Evolutionary conservation across 2,329 filamentous ascomycete genomes (phyloP).

Genomic region (Chalaropsis ovoidea): DNA sequence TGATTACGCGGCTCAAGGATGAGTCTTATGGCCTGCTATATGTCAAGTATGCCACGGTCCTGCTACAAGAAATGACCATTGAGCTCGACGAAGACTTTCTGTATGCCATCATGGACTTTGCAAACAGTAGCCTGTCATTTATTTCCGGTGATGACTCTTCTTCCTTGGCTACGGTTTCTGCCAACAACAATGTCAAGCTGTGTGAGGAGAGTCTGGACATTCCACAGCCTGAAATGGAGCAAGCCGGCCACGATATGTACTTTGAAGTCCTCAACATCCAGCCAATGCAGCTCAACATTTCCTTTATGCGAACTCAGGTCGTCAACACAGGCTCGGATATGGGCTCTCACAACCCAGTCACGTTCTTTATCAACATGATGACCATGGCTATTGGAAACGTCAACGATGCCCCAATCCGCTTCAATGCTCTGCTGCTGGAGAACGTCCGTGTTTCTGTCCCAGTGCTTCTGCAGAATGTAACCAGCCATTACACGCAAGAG

Average conservation of each 20-base stretch:
- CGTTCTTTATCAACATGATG: conserved; percentile 98
- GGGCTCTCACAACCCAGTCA: conserved; percentile 81
- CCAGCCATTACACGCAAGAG: conserved; percentile 94
- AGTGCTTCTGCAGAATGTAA: conserved; percentile 73
- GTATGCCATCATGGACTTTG: conserved; percentile 88
- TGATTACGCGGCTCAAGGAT: conserved; percentile 90
- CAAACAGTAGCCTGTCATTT: conserved; percentile 73
- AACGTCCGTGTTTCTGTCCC: conserved; percentile 86
- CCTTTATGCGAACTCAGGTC: conserved; percentile 90
- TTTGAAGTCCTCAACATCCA: conserved; percentile 96
- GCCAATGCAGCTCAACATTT: conserved; percentile 94
- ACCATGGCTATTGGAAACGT: conserved; percentile 99
- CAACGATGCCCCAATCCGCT: conserved; percentile 88
- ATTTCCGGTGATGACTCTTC: conserved; percentile 7
- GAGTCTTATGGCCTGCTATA: conserved; percentile 96
- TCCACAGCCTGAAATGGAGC: conserved; percentile 76
- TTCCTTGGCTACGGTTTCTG: not conserved
- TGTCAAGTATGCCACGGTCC: conserved; percentile 91
- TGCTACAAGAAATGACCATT: conserved; percentile 95
- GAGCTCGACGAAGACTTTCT: conserved; percentile 98
- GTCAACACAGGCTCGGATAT: conserved; percentile 95
- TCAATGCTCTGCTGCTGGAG: conserved; percentile 89
- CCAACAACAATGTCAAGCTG: conserved; percentile 55
- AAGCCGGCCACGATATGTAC: conserved; percentile 88
- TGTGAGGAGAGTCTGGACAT: conserved; percentile 87